Conservation (phyloP, 2,329 filamentous ascomycete genomes). For the Exophiala viscosa region DNA sequence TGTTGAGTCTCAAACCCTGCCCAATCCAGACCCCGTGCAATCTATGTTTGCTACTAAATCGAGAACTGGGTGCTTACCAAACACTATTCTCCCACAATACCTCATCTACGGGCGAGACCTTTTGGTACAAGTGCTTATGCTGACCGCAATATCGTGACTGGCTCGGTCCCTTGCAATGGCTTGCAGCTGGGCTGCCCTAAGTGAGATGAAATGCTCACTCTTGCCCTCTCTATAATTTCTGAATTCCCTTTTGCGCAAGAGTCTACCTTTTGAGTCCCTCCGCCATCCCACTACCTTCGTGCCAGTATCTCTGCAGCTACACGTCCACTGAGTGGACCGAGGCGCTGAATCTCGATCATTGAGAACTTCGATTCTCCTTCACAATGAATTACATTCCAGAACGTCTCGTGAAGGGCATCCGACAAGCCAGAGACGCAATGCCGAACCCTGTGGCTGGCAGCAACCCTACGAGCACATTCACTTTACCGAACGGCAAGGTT, state of each 20-base stretch:
- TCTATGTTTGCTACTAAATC: slow-evolving; percentile 17
- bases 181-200: background rate
- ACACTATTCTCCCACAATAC: background rate
- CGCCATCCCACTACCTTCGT: background rate
- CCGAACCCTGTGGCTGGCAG: slow-evolving; percentile 2
- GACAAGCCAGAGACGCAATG: slow-evolving; percentile 2
- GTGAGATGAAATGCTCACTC: background rate
- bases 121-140: slow-evolving; percentile 21
- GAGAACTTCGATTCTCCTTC: background rate
- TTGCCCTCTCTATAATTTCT: background rate
- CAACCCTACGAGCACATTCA: slow-evolving; percentile 5
- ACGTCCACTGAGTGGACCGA: too few species aligned
- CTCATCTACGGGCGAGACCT: slow-evolving; percentile 6
- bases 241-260: background rate
- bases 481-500: slow-evolving; percentile 9
- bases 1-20: background rate
- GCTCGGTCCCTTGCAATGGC: background rate
- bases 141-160: slow-evolving; percentile 1
- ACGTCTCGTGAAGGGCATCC: slow-evolving; percentile 6
- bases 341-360: background rate
- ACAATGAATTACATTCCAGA: slow-evolving; percentile 15
- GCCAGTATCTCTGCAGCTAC: background rate
- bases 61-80: slow-evolving; percentile 14
- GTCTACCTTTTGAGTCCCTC: background rate
- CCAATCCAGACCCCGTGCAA: slow-evolving; percentile 14